These are phyloP conservation scores for Aspergillus tubingensis DNA, from an alignment of 2,329 filamentous ascomycete genomes.

Conservation along the genomic window DNA sequence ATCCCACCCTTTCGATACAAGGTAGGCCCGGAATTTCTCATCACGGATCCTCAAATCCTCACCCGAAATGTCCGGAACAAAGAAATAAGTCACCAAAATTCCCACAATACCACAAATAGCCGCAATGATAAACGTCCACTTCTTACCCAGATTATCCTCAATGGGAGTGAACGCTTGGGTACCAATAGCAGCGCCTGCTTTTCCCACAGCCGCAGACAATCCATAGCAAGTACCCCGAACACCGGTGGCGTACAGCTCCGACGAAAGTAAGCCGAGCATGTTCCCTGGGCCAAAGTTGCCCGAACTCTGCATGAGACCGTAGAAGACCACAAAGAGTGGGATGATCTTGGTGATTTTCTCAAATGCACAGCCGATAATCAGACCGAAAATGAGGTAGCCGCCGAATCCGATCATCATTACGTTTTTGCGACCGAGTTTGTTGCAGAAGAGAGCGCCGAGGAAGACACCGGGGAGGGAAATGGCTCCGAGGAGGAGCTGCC, in stretches of 20 bases:
- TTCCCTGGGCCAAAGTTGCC: not conserved
- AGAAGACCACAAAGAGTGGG: slow-evolving; percentile 3
- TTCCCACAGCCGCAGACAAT: not conserved
- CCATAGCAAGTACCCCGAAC: slow-evolving; percentile 3
- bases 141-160: not conserved
- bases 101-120: slow-evolving; percentile 5
- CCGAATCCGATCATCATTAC: slow-evolving; percentile 6
- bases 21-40: slow-evolving; percentile 1
- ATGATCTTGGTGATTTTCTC: slow-evolving; percentile 9
- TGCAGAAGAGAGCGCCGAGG: slow-evolving; percentile 5
- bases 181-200: slow-evolving; percentile 4
- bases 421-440: slow-evolving; percentile 4
- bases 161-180: slow-evolving; percentile 7
- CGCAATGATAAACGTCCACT: slow-evolving; percentile 7
- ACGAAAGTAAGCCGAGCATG: not conserved
- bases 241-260: slow-evolving; percentile 4
- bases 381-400: slow-evolving; percentile 4
- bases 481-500: slow-evolving; percentile 4
- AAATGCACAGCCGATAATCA: slow-evolving; percentile 5
- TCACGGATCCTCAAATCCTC: slow-evolving; percentile 3
- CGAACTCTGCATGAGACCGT: slow-evolving; percentile 7
- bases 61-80: slow-evolving; percentile 1
- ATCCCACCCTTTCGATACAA: slow-evolving; percentile 1
- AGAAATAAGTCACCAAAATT: slow-evolving; percentile 1
- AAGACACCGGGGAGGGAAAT: slow-evolving; percentile 5